Evolutionary conservation across 2,329 filamentous ascomycete genomes (phyloP), one percentile per base, ranked within the genome.

Genomic region (Epichloe elymi): DNA sequence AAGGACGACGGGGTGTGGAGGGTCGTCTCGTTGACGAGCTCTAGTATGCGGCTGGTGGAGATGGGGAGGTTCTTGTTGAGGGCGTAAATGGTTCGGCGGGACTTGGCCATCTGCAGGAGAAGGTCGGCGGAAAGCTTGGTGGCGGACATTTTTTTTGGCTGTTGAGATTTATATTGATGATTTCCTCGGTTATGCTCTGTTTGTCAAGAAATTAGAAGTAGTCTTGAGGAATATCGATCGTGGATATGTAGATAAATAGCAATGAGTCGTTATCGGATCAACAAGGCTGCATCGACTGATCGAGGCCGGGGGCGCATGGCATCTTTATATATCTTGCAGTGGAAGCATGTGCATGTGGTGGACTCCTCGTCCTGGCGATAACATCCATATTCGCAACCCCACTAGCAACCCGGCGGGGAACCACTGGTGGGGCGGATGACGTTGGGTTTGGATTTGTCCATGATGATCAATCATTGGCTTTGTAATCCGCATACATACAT

Each of bases 1-100:
- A 95, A 96, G 57, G 83, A 82, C 49, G 80, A 85, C 41, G 90
- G 90, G 2, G 84, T 75, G 66, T 88, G 75, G 53, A 80, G 72
- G 58, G 93, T 73, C 50, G 80, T 74, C 58, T 79, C 66, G 65
- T 74, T 70, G 65, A 82, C 76, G 63, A 90, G 79, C 60, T 85
- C 78, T 61, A 78, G 70, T 67, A 90, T 73, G 61, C 77, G 74
- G 51, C 70, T 66, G 58, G 75, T 73, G 37, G 61, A 48, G 57
- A 69, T 59, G 60, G 80, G 63, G 26, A 83, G 74, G 55, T 78
- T 69, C 70, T 84, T 83, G 73, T 73, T 77, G 52, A 88, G 78
- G 49, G 73, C 67, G 72, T 90, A 88, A 74, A 76, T 70, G 63
- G 79, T 77, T 68, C 86, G 84, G 65, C 86, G 85, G 66, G 70